Conservation (phyloP, 208 protist genomes). For the Trypanosoma cruzi region DNA sequence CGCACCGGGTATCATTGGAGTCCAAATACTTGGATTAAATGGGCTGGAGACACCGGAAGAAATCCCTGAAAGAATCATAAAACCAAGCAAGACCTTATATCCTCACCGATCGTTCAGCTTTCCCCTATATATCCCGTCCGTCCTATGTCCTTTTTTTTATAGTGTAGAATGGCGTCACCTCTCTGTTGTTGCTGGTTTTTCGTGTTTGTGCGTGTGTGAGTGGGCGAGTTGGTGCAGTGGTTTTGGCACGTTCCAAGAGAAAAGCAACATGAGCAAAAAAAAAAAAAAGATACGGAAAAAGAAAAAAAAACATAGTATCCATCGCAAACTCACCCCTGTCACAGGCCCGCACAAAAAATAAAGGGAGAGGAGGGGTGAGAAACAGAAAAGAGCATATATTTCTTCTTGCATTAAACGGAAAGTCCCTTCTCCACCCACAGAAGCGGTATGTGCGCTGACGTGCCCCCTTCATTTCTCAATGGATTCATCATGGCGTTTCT, state of each 20-base stretch:
- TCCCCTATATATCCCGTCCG: not conserved
- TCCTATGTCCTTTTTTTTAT: not conserved
- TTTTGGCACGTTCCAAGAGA: not conserved
- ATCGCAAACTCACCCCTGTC: not conserved
- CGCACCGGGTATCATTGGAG: not conserved
- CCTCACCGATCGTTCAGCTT: not conserved
- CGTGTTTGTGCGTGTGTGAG: not conserved
- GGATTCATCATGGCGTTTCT: not conserved
- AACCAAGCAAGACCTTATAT: not conserved
- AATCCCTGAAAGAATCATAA: not conserved
- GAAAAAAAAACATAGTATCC: not conserved
- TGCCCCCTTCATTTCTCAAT: not conserved
- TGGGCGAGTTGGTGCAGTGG: too few relatives aligned
- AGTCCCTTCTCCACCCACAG: constrained; percentile 29
- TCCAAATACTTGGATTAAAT: not conserved
- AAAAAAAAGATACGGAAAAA: not conserved
- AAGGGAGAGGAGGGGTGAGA: not conserved
- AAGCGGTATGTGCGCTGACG: constrained; percentile 4
- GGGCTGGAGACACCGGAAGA: not conserved
- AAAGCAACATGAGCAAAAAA: constrained; percentile 1
- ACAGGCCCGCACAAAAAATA: not conserved
- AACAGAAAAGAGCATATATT: not conserved
- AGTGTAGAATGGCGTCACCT: not conserved
- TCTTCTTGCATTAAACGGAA: not conserved
- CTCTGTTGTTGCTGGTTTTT: not conserved